A percentile compares a stretch with the other conserved stretches of the same genome.
phyloP scores from a whole-genome alignment of 2,329 filamentous ascomycete species.

The Colletotrichum lini region DNA sequence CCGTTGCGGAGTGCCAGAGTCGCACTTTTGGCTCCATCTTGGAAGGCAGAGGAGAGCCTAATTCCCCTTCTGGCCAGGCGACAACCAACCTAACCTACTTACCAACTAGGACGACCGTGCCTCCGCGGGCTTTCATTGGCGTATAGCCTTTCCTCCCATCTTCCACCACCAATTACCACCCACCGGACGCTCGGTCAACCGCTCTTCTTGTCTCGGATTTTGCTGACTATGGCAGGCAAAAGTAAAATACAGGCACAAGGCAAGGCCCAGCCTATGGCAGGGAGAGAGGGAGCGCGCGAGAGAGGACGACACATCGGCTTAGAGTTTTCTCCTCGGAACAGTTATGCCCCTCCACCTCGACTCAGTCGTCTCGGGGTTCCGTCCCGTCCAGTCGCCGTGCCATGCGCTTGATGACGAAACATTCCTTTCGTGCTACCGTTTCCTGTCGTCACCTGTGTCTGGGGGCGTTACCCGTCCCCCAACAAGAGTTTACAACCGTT shows the following conservation, averaged over 20 bases:
- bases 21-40: conserved; percentile 4
- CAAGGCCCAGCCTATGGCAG: conserved; percentile 6
- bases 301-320: conserved; percentile 18
- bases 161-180: conserved; percentile 11
- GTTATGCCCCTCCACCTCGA: conserved; percentile 38
- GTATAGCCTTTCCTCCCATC: not conserved
- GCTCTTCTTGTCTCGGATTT: conserved; percentile 11
- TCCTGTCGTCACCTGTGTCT: conserved; percentile 29
- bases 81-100: too few species aligned
- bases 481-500: not conserved
- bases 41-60: not conserved
- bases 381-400: conserved; percentile 29
- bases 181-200: conserved; percentile 6
- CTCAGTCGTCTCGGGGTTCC: conserved; percentile 17
- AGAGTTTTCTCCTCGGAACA: conserved; percentile 37
- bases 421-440: conserved; percentile 23
- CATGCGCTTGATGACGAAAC: conserved; percentile 37
- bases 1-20: conserved; percentile 22
- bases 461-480: conserved; percentile 10
- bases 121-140: too few species aligned
- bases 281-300: not conserved
- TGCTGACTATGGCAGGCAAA: not conserved
- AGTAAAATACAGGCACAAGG: conserved; percentile 3
- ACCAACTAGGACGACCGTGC: too few species aligned
- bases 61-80: not conserved